Conservation (phyloP, 2,329 filamentous ascomycete genomes). For the Penicillium verrucosum region DNA sequence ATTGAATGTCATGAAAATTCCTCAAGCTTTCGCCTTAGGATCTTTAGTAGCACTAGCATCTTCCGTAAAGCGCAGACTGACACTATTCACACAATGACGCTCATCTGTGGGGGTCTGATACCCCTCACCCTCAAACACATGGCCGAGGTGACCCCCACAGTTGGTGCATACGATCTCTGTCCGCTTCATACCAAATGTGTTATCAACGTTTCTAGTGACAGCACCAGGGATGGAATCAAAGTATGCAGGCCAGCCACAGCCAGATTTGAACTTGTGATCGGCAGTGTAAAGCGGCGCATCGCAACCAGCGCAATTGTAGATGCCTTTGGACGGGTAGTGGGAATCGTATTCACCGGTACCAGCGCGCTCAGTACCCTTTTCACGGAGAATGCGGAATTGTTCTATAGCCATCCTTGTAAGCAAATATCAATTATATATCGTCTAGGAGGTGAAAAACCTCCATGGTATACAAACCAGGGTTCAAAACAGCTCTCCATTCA, state of each 20-base stretch:
- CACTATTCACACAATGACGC: constrained; percentile 92
- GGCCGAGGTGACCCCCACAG: constrained; percentile 87
- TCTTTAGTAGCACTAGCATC: constrained; percentile 49
- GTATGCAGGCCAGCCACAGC: constrained; percentile 97
- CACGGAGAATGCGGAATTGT: constrained; percentile 88
- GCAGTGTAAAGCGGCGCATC: constrained; percentile 86
- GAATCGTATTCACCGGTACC: constrained; percentile 82
- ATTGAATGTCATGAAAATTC: not conserved
- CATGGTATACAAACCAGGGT: constrained; percentile 52
- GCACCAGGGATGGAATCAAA: constrained; percentile 93
- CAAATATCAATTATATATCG: constrained; percentile 31
- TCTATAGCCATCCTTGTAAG: constrained; percentile 53
- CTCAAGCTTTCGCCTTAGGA: constrained; percentile 31
- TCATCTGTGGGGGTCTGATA: constrained; percentile 86
- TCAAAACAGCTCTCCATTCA: constrained; percentile 87
- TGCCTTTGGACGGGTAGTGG: constrained; percentile 70
- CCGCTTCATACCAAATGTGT: constrained; percentile 72
- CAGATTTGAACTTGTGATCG: constrained; percentile 90
- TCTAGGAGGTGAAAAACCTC: constrained; percentile 24
- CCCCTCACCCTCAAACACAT: constrained; percentile 89
- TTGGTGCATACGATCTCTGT: constrained; percentile 94
- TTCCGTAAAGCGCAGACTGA: constrained; percentile 79
- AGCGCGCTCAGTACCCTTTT: constrained; percentile 86
- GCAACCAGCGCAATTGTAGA: constrained; percentile 87
- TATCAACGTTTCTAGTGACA: constrained; percentile 77